A percentile compares a stretch with the other conserved stretches of the same genome.
Evolutionary conservation across 345 rosid genomes (phyloP).

Genomic region (Heritiera littoralis): DNA sequence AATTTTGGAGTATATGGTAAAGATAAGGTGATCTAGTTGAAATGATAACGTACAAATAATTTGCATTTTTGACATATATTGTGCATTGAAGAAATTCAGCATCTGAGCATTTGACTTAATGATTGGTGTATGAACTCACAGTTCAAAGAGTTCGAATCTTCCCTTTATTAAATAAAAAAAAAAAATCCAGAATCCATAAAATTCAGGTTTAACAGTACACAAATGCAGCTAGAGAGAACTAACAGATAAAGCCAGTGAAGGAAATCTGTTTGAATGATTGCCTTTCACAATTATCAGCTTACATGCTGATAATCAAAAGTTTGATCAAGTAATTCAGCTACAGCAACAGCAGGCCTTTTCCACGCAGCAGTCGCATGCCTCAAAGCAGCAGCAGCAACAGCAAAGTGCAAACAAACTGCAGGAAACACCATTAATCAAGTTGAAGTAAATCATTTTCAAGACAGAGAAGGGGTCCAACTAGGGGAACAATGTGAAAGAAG

Average conservation of each 20-base stretch:
- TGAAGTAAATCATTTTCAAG: not conserved
- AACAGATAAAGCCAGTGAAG: not conserved
- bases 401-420: conserved; percentile 44
- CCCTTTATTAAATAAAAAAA: not conserved
- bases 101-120: too few species aligned
- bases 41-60: too few species aligned
- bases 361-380: conserved; percentile 17
- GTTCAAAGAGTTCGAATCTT: not conserved
- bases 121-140: too few species aligned
- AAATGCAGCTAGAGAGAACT: not conserved
- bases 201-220: not conserved
- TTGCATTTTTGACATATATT: too few species aligned
- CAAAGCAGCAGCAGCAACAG: conserved; percentile 36
- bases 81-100: too few species aligned
- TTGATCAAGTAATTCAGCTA: not conserved
- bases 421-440: not conserved
- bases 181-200: not conserved
- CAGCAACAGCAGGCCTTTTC: conserved; percentile 37
- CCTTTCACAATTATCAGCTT: not conserved
- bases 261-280: not conserved
- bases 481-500: not conserved
- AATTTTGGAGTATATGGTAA: too few species aligned
- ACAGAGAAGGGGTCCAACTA: not conserved
- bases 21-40: too few species aligned
- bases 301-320: not conserved